Base-by-base conservation (phyloP, 2,329 filamentous ascomycete genomes). In the Colletotrichum sp. region DNA sequence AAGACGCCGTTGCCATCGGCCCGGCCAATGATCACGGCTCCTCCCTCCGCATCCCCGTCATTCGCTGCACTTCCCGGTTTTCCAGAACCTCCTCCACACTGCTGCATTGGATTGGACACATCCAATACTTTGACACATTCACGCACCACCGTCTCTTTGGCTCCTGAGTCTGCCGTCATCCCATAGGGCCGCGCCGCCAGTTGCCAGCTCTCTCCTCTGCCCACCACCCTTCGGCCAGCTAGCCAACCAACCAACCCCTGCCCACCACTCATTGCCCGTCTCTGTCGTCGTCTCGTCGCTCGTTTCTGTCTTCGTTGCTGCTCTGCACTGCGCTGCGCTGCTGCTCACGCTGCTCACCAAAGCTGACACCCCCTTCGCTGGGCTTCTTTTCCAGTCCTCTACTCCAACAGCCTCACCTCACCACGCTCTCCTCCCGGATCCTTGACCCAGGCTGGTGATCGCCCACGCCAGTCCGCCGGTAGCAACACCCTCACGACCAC, bases 381-480 rank as follows among this genome's bases (percentile, higher is more conserved):
- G 43, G 63, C 61, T 52, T 71, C 68, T 43, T 57, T 63, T 69
- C 72, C 67, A 75, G 75, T 74, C 69, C 52, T 66, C 39, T 63
- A 28, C 59, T 63, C n/a, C 74, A 52, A 77, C 66, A 77, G 76
- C 76, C 76, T 77, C 74, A 76, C 74, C 65, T 52, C 43, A 52
- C 43, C 26, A 48, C 39, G 60, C 57, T 36, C 68, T 52, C 48
- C 59, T 55, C 36, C 72, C 30, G 48, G n/a, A 76, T 75, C 74
- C 74, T 71, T 74, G 74, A 75, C 65, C 74, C 66, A 75, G 71
- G 74, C 60, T 55, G 39, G 66, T 67, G 71, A 76, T 76, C 66
- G 66, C 68, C 74, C 28, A 39, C 64, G 66, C 68, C 59, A 60
- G 39, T 61, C 34, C 28, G 28, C 77, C 68, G 72, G 26, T 64